These are phyloP conservation scores for Starmerella floris DNA, from an alignment of 805 yeast species.

Conservation along the genomic window DNA sequence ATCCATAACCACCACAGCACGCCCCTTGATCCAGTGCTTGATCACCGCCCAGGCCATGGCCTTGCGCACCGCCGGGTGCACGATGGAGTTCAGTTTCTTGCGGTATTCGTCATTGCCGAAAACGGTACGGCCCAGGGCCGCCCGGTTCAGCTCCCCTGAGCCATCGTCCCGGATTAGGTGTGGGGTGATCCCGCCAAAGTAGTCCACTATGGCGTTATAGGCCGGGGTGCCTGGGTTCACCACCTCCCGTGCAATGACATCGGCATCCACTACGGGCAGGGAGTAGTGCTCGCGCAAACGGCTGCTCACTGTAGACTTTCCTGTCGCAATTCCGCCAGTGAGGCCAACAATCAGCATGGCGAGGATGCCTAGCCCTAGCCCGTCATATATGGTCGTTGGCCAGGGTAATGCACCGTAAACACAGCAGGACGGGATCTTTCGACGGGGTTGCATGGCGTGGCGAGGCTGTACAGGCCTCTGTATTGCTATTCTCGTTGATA, in stretches of 20 bases:
- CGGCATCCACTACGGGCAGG: conserved; percentile 73
- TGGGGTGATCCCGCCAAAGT: conserved; percentile 45
- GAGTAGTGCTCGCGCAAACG: conserved; percentile 39
- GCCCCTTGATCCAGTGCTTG: conserved; percentile 43
- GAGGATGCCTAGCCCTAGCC: conserved; percentile 40
- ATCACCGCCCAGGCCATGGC: conserved; percentile 49
- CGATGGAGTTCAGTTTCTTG: conserved; percentile 50
- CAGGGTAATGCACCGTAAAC: too few species aligned
- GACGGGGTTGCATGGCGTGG: too few species aligned
- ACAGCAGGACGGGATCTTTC: too few species aligned
- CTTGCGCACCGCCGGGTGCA: conserved; percentile 75
- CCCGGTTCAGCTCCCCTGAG: conserved; percentile 41
- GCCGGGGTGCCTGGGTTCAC: conserved; percentile 71
- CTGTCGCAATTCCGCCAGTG: conserved; percentile 98
- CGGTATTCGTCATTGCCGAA: conserved; percentile 56
- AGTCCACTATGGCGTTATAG: conserved; percentile 46
- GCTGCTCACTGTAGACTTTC: conserved; percentile 79
- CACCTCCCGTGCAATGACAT: conserved; percentile 69
- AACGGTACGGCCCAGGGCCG: conserved; percentile 63
- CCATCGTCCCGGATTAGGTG: conserved; percentile 35
- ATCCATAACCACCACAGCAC: conserved; percentile 59
- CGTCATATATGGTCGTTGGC: too few species aligned
- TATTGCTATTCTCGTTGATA: too few species aligned
- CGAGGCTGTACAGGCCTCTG: too few species aligned
- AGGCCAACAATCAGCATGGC: conserved; percentile 78